Evolutionary conservation across 768 basidiomycete species (phyloP), one percentile per base, ranked within the genome.

Genomic region (Tulasnella sp.): DNA sequence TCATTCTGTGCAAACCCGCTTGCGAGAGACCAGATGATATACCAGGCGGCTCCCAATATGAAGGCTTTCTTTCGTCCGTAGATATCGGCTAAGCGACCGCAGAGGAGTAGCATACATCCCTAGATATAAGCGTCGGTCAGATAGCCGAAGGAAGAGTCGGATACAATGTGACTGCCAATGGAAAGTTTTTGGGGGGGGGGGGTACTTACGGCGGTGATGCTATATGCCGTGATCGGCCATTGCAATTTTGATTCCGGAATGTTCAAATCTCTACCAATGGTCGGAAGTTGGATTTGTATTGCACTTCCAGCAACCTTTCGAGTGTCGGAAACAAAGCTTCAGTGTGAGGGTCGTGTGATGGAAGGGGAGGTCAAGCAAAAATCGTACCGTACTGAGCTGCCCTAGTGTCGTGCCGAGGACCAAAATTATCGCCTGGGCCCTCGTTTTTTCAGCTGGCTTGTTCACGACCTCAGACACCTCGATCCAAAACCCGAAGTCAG

Each of bases 101-200:
- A 90, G 16, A 93, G 87, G 13, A 95, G 86, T 3, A 95, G 87
- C 15, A 95, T 85, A 81, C 94, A 95, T 10, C 91, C 93, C 93
- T 93, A 79, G 39, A 32, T 37, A 69, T 35, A 57, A 57, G 32
- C 44, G 44, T 23, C 20, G 57, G 51, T 48, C 44, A 76, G 51
- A 40, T 57, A 55, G 29, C 44, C 46, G 32, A 35, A 48, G 26
- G 29, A 44, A 74, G 2, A 42, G 16, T 48, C 37, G 18, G 37
- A 74, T 74, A 9, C 18, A 32, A 40, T 32, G 23, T 44, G 29
- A 16, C 29, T 18, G 37, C 73, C 7, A 7, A 48, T 1, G 37
- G 29, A 0, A 46, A 1, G 35, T n/a, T n/a, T n/a, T 46, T n/a
- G 23, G 35, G 35, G 35, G 5, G 5, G 26, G 32, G 35, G 23